A percentile compares a stretch with the other conserved stretches of the same genome.
phyloP scores from a whole-genome alignment of 192 early-diverging fungal species.

The Entrophospora sp. region DNA sequence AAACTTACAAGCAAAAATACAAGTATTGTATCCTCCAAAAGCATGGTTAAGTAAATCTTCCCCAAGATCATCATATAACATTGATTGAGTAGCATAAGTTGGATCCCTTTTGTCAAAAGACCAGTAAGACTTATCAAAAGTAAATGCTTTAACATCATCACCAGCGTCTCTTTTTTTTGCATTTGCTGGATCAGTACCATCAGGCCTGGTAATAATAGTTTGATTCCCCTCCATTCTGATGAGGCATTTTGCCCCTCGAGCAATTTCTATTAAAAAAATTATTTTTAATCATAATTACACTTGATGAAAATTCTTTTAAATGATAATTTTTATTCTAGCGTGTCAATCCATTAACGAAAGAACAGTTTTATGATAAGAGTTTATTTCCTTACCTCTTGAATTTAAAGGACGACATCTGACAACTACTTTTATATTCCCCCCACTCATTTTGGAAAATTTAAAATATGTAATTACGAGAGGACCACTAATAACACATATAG shows the following conservation, averaged over 20 bases:
- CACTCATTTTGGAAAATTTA: slow-evolving; percentile 23
- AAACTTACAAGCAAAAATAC: slow-evolving; percentile 82
- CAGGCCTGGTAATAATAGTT: slow-evolving; percentile 52
- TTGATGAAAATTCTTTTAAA: no score
- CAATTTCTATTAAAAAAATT: slow-evolving; percentile 35
- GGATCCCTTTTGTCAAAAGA: slow-evolving; percentile 56
- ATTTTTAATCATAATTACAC: no score
- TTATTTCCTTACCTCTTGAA: slow-evolving; percentile 48
- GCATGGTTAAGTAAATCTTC: slow-evolving; percentile 74
- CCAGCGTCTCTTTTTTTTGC: slow-evolving; percentile 23
- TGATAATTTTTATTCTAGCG: no score
- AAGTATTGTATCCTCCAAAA: slow-evolving; percentile 84
- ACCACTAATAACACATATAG: no score
- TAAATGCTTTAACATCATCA: slow-evolving; percentile 58
- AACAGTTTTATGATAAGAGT: no score
- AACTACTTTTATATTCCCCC: slow-evolving; percentile 62
- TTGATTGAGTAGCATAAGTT: slow-evolving; percentile 62
- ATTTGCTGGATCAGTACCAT: slow-evolving; percentile 29
- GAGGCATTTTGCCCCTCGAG: slow-evolving; percentile 56
- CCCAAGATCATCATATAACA: slow-evolving; percentile 70
- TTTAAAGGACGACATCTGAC: slow-evolving; percentile 76
- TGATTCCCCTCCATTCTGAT: slow-evolving; percentile 69
- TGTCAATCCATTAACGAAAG: no score
- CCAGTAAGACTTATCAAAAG: slow-evolving; percentile 89
- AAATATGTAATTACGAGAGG: no score